Percentiles rank a stretch among this genome's conserved stretches.
Conservation (phyloP, 2,329 filamentous ascomycete species). For the Colletotrichum falcatum region DNA sequence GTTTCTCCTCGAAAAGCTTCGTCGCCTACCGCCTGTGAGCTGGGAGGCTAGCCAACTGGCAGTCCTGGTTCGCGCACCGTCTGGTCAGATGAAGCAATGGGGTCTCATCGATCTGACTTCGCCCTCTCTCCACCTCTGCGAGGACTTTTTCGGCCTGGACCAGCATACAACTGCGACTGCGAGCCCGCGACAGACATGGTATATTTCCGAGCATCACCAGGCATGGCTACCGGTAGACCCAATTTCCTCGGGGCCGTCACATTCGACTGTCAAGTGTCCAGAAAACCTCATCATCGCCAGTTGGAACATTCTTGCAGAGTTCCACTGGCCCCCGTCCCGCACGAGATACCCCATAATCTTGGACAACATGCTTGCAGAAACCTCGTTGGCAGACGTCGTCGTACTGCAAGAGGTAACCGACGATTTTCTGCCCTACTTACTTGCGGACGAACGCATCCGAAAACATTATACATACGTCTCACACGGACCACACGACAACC, state of each 20-base stretch:
- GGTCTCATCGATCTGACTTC: conserved; percentile 57
- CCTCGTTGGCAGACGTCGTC: conserved; percentile 60
- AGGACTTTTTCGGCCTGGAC: not conserved
- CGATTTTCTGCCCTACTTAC: conserved; percentile 68
- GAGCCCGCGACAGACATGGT: conserved; percentile 16
- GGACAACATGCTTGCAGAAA: conserved; percentile 56
- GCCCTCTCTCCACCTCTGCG: conserved; percentile 21
- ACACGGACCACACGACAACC: conserved; percentile 66
- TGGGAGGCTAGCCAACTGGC: conserved; percentile 64
- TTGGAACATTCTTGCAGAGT: conserved; percentile 67
- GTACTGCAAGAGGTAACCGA: conserved; percentile 75
- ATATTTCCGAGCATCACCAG: conserved; percentile 19
- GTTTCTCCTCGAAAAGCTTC: conserved; percentile 65
- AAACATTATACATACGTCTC: conserved; percentile 66
- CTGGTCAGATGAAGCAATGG: conserved; percentile 68
- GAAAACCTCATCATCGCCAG: conserved; percentile 57
- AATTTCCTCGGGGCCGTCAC: too few relatives aligned
- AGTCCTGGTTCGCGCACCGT: conserved; percentile 63
- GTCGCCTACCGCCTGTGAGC: conserved; percentile 58
- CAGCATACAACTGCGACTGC: not conserved
- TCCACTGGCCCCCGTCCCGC: conserved; percentile 58
- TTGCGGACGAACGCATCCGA: conserved; percentile 59
- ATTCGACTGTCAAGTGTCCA: not conserved
- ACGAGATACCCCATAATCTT: conserved; percentile 58
- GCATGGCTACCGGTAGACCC: conserved; percentile 8